Evolutionary conservation across 441 rosid species (phyloP).

Genomic region (Croton setiger): DNA sequence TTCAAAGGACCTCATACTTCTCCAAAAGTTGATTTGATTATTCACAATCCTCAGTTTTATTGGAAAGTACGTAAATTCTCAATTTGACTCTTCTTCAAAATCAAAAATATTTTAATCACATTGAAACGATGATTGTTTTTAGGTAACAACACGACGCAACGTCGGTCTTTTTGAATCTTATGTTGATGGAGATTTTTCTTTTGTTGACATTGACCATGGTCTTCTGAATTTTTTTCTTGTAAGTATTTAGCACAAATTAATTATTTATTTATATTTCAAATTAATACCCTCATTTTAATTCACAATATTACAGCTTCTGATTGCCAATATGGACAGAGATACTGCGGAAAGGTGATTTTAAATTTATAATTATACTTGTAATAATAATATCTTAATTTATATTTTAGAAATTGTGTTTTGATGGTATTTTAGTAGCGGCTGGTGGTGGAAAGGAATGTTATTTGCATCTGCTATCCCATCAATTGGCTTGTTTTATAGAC

Average conservation of each 20-base stretch:
- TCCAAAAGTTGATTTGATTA: conserved; percentile 37
- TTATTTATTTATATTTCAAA: too few species aligned
- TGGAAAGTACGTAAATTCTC: conserved; percentile 58
- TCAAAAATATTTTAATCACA: too few species aligned
- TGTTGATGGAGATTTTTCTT: conserved; percentile 74
- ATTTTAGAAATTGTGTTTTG: background rate
- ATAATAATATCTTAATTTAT: background rate
- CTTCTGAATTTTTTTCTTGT: conserved; percentile 69
- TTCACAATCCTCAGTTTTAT: conserved; percentile 74
- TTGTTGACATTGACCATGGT: conserved; percentile 56
- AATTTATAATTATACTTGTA: too few species aligned
- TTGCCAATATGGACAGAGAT: conserved; percentile 56
- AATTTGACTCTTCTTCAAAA: too few species aligned
- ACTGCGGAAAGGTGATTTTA: background rate
- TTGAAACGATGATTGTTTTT: too few species aligned
- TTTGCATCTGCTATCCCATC: conserved; percentile 63
- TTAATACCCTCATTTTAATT: too few species aligned
- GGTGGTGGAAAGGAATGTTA: conserved; percentile 93
- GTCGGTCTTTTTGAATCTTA: conserved; percentile 85
- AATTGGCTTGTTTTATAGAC: conserved; percentile 57
- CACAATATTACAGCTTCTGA: conserved; percentile 33
- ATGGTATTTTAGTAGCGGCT: conserved; percentile 44
- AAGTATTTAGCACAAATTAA: background rate
- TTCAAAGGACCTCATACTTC: conserved; percentile 38
- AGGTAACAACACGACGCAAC: conserved; percentile 77